Conservation (phyloP, 2,329 filamentous ascomycete genomes). For the Bipolaris zeicola region DNA sequence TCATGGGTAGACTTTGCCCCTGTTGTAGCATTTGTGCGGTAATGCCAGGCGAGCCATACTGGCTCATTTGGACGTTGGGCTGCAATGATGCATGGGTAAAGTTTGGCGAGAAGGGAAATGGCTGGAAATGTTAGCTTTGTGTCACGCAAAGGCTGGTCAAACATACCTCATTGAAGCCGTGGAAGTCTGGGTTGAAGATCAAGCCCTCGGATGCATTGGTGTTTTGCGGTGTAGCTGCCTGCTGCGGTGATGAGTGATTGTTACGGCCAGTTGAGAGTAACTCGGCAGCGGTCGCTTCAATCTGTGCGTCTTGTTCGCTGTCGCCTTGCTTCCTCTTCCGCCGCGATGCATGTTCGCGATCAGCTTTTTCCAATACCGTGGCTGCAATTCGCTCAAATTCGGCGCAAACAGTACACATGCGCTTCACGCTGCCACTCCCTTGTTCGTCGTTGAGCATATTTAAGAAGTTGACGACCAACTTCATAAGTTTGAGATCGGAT, state of each 20-base stretch:
- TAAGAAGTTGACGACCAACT: conserved; percentile 87
- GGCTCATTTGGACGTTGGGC: conserved; percentile 31
- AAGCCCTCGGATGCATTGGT: conserved; percentile 25
- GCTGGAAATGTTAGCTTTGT: conserved; percentile 33
- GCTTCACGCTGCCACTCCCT: conserved; percentile 85
- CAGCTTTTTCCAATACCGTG: conserved; percentile 86
- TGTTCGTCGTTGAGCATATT: conserved; percentile 88
- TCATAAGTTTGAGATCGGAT: conserved; percentile 90
- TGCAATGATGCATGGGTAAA: conserved; percentile 48
- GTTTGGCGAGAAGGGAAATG: conserved; percentile 49
- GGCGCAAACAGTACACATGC: conserved; percentile 92
- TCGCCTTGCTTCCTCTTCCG: conserved; percentile 80
- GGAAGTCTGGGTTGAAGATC: conserved; percentile 46
- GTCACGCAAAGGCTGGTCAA: background rate
- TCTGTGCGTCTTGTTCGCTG: conserved; percentile 54
- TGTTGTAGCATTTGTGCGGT: conserved; percentile 40
- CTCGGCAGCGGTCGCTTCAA: conserved; percentile 45
- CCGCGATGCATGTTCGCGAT: conserved; percentile 78
- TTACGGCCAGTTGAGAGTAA: conserved; percentile 39
- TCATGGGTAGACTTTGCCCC: conserved; percentile 32
- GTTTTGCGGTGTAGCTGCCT: conserved; percentile 27
- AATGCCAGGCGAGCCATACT: conserved; percentile 41
- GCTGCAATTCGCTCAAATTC: conserved; percentile 95
- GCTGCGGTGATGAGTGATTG: conserved; percentile 36
- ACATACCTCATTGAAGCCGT: conserved; percentile 47